A percentile compares a stretch with the other conserved stretches of the same genome.
Conservation (phyloP, 2,329 filamentous ascomycete species). For the Botryotinia globosa region DNA sequence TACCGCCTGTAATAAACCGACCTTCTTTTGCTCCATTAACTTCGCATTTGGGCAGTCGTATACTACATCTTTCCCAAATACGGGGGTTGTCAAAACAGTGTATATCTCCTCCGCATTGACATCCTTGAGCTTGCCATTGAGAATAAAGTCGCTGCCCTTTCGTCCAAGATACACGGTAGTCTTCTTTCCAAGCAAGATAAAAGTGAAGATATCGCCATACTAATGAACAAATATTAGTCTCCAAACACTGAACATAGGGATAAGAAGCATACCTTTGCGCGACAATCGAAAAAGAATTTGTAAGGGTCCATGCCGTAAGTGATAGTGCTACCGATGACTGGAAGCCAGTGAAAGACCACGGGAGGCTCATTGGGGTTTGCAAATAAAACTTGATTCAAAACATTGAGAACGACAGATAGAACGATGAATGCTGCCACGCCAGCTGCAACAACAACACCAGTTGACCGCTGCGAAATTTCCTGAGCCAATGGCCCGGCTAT, state of each 20-base stretch:
- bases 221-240: constrained; percentile 38
- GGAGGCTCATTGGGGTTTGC: constrained; percentile 80
- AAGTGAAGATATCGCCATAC: constrained; percentile 90
- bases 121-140: constrained; percentile 87
- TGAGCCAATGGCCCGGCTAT: constrained; percentile 33
- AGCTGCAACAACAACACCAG: constrained; percentile 31
- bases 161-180: constrained; percentile 82
- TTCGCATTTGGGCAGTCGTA: constrained; percentile 90
- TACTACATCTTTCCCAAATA: constrained; percentile 81
- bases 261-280: constrained; percentile 62
- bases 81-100: constrained; percentile 67
- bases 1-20: constrained; percentile 41
- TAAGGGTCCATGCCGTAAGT: constrained; percentile 95
- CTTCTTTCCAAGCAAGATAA: constrained; percentile 82
- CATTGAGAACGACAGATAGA: constrained; percentile 69
- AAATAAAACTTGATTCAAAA: constrained; percentile 74
- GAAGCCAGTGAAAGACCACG: constrained; percentile 77
- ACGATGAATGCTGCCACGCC: constrained; percentile 43
- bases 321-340: constrained; percentile 84
- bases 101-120: constrained; percentile 91
- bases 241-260: constrained; percentile 37
- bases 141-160: constrained; percentile 83
- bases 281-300: constrained; percentile 72
- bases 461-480: constrained; percentile 35
- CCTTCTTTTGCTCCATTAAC: constrained; percentile 96